phyloP scores from a whole-genome alignment of 208 protist species.

The Acanthamoeba sp. region DNA sequence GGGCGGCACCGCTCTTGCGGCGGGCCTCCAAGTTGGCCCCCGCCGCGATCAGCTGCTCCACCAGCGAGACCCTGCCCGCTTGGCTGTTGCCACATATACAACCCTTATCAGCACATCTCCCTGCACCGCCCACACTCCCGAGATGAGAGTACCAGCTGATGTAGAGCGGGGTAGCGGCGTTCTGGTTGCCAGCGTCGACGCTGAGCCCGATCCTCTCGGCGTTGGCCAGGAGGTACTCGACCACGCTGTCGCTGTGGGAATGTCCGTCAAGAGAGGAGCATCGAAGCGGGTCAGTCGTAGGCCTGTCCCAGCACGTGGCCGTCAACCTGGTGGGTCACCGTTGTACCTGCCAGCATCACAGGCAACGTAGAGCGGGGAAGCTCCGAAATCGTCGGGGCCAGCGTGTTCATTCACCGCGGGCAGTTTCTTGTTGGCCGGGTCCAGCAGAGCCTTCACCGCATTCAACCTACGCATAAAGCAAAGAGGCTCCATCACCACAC shows the following conservation, averaged over 20 bases:
- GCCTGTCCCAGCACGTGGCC: no score
- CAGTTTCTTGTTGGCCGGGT: not conserved
- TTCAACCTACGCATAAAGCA: not conserved
- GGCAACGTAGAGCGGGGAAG: not conserved
- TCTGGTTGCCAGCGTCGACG: not conserved
- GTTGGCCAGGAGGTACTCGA: not conserved
- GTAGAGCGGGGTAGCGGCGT: slow-evolving; percentile 27
- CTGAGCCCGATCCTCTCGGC: not conserved
- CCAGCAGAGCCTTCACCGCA: not conserved
- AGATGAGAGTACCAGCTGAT: not conserved
- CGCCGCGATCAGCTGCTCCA: not conserved
- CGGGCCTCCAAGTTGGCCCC: slow-evolving; percentile 10
- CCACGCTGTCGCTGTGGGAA: not conserved
- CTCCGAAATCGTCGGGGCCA: not conserved
- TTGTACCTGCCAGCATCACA: not conserved
- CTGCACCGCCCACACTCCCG: not conserved
- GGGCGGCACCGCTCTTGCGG: slow-evolving; percentile 6
- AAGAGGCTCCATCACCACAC: no score
- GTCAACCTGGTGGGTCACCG: no score
- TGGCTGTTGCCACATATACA: not conserved
- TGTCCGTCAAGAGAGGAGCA: no score
- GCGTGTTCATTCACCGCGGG: not conserved
- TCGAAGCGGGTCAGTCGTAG: no score
- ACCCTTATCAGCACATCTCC: not conserved
- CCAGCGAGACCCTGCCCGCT: not conserved